Percentiles rank a stretch among this genome's conserved stretches.
phyloP scores from a whole-genome alignment of 2,329 filamentous ascomycete genomes.

The Exophiala sp. region DNA sequence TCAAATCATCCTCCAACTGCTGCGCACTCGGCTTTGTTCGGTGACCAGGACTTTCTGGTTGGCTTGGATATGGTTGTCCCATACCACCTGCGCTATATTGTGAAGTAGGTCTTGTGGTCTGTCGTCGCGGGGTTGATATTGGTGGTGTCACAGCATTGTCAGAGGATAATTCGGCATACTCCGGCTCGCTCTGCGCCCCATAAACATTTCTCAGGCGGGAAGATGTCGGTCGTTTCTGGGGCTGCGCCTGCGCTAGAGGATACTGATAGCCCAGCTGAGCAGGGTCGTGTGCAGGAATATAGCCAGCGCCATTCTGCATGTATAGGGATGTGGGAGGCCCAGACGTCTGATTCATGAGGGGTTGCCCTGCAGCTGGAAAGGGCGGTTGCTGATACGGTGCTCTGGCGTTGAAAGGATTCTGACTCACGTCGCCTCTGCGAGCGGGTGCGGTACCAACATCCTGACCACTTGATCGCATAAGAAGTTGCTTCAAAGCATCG shows the following conservation, averaged over 20 bases:
- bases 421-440: no score
- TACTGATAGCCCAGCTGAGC: constrained; percentile 11
- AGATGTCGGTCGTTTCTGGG: constrained; percentile 20
- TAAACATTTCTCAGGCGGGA: constrained; percentile 23
- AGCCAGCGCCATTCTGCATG: constrained; percentile 10
- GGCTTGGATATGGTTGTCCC: constrained; percentile 20
- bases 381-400: constrained; percentile 13
- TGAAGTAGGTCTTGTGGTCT: constrained; percentile 3
- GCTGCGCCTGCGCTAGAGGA: constrained; percentile 9
- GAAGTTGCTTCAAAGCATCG: constrained; percentile 41
- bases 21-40: constrained; percentile 36
- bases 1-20: constrained; percentile 45
- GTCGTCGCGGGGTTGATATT: constrained; percentile 20
- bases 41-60: constrained; percentile 24
- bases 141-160: constrained; percentile 21
- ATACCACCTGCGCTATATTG: constrained; percentile 9
- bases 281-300: constrained; percentile 6
- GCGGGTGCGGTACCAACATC: constrained; percentile 13
- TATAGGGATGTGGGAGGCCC: constrained; percentile 16
- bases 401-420: constrained; percentile 29
- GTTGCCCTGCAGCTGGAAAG: constrained; percentile 3
- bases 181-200: constrained; percentile 21
- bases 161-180: constrained; percentile 25
- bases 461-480: constrained; percentile 36
- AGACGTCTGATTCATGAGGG: constrained; percentile 9